A percentile compares a stretch with the other conserved stretches of the same genome.
Evolutionary conservation across 2,329 filamentous ascomycete species (phyloP).

Genomic region (Sphaerostilbella broomeana): DNA sequence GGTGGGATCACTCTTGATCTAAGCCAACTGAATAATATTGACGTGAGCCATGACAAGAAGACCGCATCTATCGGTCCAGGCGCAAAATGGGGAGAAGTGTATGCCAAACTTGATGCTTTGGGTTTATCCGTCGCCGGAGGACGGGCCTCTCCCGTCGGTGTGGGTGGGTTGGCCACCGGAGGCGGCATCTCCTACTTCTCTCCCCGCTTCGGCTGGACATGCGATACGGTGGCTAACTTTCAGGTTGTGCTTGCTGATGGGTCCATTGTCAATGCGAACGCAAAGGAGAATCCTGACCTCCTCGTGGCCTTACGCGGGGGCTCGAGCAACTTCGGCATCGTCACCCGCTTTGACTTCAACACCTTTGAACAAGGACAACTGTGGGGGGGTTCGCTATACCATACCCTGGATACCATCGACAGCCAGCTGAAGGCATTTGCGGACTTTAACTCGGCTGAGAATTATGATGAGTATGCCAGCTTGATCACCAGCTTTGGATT

Average conservation of each 20-base stretch:
- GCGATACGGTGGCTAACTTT: conserved; percentile 31
- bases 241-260: conserved; percentile 33
- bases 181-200: conserved; percentile 38
- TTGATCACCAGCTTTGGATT: conserved; percentile 9
- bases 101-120: conserved; percentile 24
- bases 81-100: conserved; percentile 34
- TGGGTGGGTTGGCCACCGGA: conserved; percentile 16
- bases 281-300: conserved; percentile 30
- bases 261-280: conserved; percentile 31
- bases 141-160: conserved; percentile 33
- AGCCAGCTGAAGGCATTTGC: conserved; percentile 1
- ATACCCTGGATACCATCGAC: conserved; percentile 2
- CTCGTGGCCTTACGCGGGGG: conserved; percentile 40
- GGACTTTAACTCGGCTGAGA: conserved; percentile 1
- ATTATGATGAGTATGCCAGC: conserved; percentile 7
- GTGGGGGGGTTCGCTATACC: conserved; percentile 25
- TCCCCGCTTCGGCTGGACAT: conserved; percentile 31
- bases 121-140: conserved; percentile 33
- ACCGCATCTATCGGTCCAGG: conserved; percentile 32
- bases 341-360: conserved; percentile 21
- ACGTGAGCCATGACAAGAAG: conserved; percentile 24
- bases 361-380: conserved; percentile 16
- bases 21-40: conserved; percentile 27
- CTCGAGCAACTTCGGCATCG: conserved; percentile 35
- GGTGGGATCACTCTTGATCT: conserved; percentile 30